Evolutionary conservation across 331 rosid species (phyloP).

Genomic region (Pyrus hybrid): DNA sequence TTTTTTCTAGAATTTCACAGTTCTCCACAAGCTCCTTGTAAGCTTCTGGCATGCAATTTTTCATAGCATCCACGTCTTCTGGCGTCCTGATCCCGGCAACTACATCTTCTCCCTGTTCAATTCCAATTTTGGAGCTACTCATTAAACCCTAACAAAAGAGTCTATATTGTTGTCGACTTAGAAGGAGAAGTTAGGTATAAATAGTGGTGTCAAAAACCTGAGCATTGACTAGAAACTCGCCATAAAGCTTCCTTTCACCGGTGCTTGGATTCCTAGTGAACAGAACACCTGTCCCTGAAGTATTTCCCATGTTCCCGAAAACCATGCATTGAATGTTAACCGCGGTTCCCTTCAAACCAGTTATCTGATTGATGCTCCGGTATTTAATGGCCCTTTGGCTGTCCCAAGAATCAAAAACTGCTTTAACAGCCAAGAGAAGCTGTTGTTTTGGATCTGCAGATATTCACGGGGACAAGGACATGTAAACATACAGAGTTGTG

Average conservation of each 20-base stretch:
- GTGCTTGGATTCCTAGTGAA: slow-evolving; percentile 98
- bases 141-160: slow-evolving; percentile 7
- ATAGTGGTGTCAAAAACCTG: slow-evolving; percentile 50
- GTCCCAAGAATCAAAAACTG: slow-evolving; percentile 98
- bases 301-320: too few species aligned
- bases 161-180: background rate
- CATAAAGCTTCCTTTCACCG: slow-evolving; percentile 88
- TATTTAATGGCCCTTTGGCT: slow-evolving; percentile 90
- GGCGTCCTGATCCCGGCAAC: slow-evolving; percentile 99
- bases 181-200: background rate
- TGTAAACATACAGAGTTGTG: background rate
- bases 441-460: slow-evolving; percentile 82
- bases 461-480: slow-evolving; percentile 4
- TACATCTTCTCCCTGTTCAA: slow-evolving; percentile 88
- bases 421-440: slow-evolving; percentile 63
- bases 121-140: slow-evolving; percentile 7
- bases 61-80: slow-evolving; percentile 72
- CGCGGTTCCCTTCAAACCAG: slow-evolving; percentile 84
- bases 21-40: slow-evolving; percentile 84
- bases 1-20: slow-evolving; percentile 72
- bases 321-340: slow-evolving; percentile 89
- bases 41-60: slow-evolving; percentile 82
- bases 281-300: slow-evolving; percentile 95
- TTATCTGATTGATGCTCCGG: slow-evolving; percentile 80
- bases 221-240: slow-evolving; percentile 92